Base-by-base conservation (phyloP, 306 rosid species). In the Casuarina glauca region DNA sequence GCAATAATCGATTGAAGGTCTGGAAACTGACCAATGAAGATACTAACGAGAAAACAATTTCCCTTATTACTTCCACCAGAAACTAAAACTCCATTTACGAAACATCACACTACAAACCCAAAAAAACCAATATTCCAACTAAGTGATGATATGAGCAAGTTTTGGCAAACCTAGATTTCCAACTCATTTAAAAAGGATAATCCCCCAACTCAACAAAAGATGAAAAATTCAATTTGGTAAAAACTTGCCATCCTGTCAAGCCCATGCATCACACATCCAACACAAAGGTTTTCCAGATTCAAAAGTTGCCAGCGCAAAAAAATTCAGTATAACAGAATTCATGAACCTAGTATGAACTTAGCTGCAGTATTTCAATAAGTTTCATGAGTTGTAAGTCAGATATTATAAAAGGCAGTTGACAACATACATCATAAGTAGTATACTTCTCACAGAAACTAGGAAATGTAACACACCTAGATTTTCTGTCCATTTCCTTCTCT, bases 391-490 rank as follows among this genome's bases (percentile, higher is more conserved):
- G 3, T 9, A 58, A 58, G 36, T 58, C 64, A 26, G 38, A 58
- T 32, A 26, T 20, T 9, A 58, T 38, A 9, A 58, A 54, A 58
- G 39, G 64, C 64, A 58, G 26, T 10, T 58, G 39, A 58, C 9
- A 57, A 11, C 19, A 57, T 8, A 66, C 42, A 41, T 39, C 39
- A 41, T n/a, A 20, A 66, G 48, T 41, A 26, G 42, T 15, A 66
- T 32, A 61, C 41, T 58, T 54, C 68, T n/a, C 11, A 54, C 69
- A 60, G 39, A 78, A 58, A 82, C 2, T 41, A 15, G 55, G 75
- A 74, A 69, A 84, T 53, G 35, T 53, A 75, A 32, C 84, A 73
- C 76, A 96, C 99, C 96, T 93, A 57, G 98, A 88, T 85, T 88
- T 92, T 76, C 76, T 85, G 76, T 86, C 87, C 41, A 84, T 70